Base-by-base conservation (phyloP, 257 asterid species). In the Osmanthus fragrans region DNA sequence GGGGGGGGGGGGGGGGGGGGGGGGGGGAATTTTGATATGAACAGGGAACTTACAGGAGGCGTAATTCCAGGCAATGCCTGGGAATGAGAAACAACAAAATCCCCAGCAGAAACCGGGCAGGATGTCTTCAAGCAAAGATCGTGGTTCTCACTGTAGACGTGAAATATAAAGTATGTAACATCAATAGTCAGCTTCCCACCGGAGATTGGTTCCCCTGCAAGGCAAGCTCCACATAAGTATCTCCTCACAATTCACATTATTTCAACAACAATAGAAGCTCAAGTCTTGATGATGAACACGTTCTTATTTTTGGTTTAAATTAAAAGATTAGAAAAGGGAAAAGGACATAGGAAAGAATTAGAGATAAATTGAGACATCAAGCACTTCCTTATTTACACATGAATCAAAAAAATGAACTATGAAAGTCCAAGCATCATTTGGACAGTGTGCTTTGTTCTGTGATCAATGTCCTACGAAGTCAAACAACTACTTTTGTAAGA, bases 11-110 rank as follows among this genome's bases (percentile, higher is more conserved):
- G 65, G 3, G 0, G 58, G n/a, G 58, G 65, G 27, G 65, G 3
- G 0, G 58, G n/a, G 58, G 40, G 8, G 40, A 5, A 39, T 10
- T 7, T 63, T 51, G 2, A 25, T n/a, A 33, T 36, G 13, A 71
- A 65, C 72, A 70, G 73, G 60, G 39, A 79, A 85, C 96, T 92
- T 80, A 92, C 97, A 15, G 96, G 93, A 56, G 99, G 99, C 21
- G 97, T 92, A 75, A 42, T 66, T 78, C 90, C 92, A 49, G 98
- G 99, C 70, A 94, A 85, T 47, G 66, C 88, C 83, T 94, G 98
- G 49, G 96, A 73, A 84, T 90, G 95, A 60, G 97, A 81, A 77
- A 94, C 87, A 56, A 84, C 80, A 68, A 94, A 94, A 74, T 89
- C 88, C 40, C 99, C 99, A 33, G 75, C 81, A 75, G 90, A 25